Evolutionary conservation across 2,329 filamentous ascomycete species (phyloP), one percentile per base, ranked within the genome.

Genomic region (Diaporthe capsici): DNA sequence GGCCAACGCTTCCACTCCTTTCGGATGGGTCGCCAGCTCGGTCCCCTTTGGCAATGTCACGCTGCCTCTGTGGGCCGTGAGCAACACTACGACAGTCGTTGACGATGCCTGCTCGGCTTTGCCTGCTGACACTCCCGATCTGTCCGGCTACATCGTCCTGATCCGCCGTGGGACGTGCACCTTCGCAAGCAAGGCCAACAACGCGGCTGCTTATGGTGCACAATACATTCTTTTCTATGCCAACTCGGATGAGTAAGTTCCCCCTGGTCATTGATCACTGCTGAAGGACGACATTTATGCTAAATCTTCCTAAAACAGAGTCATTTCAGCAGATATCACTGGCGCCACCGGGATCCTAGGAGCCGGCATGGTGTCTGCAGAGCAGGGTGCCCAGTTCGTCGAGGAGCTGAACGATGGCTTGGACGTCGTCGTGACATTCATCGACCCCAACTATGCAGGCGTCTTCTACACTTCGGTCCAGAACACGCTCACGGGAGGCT

Each of bases 401-500:
- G 77, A 79, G 17, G 49, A 77, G 13, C 75, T 82, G 20, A 78
- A 78, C 28, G 55, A 77, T 22, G 80, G 79, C 22, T 53, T 73
- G 42, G 76, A 79, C 1, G 53, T 83, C 22, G 76, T 76, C 10
- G 65, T 83, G 15, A 75, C 78, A 4, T 68, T 83, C 2, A 71
- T 63, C 0, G 75, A 78, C 10, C 77, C 74, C 49, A 15, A 31
- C 28, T 22, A 17, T 2, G 73, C 76, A 2, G 49, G 42, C 2
- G 22, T 51, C 20, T 44, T 49, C 31, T 68, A 51, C 20, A 34
- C 57, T 31, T 49, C 81, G 22, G 72, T 78, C 28, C 49, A 73
- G 44, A 89, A 89, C 80, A 81, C 78, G 3, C 70, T 78, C 0
- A 88, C 86, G 0, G 89, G 88, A 2, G 90, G 90, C 5, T 71